Evolutionary conservation across 768 basidiomycete species (phyloP).

Genomic region (Boletus rubroflammeus): DNA sequence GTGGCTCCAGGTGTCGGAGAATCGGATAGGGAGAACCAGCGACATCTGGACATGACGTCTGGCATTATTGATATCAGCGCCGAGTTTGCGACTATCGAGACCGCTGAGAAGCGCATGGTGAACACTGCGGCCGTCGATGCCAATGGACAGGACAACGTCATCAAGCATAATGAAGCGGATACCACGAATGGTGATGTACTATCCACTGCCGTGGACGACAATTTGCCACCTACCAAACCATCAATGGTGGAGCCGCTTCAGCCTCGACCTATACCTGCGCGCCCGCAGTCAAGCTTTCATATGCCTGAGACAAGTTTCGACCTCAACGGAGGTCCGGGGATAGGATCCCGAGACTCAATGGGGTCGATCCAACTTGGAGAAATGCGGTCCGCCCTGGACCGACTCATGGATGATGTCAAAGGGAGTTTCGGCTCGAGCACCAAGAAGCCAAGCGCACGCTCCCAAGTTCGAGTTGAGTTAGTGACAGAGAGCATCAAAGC

Average conservation of each 20-base stretch:
- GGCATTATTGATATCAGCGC: conserved; percentile 38
- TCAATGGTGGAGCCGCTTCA: conserved; percentile 4
- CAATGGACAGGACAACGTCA: background rate
- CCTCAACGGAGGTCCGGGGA: conserved; percentile 20
- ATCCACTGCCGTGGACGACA: background rate
- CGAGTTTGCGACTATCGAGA: conserved; percentile 49
- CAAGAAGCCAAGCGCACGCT: conserved; percentile 11
- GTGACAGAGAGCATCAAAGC: conserved; percentile 34
- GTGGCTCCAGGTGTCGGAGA: background rate
- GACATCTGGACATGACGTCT: conserved; percentile 39
- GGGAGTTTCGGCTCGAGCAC: conserved; percentile 26
- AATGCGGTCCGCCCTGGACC: conserved; percentile 69
- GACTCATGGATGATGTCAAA: conserved; percentile 66
- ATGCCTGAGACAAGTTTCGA: conserved; percentile 25
- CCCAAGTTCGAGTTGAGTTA: conserved; percentile 25
- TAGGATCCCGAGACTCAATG: conserved; percentile 37
- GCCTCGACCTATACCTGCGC: conserved; percentile 6
- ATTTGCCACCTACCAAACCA: background rate
- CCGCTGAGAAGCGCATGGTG: conserved; percentile 41
- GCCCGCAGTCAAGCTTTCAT: conserved; percentile 12
- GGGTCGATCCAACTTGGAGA: conserved; percentile 59
- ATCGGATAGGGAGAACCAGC: conserved; percentile 25
- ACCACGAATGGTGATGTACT: background rate
- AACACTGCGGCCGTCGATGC: conserved; percentile 6
- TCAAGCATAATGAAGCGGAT: background rate